A percentile compares a stretch with the other conserved stretches of the same genome.
Conservation (phyloP, 345 rosid species). For the Barbarea vulgaris region DNA sequence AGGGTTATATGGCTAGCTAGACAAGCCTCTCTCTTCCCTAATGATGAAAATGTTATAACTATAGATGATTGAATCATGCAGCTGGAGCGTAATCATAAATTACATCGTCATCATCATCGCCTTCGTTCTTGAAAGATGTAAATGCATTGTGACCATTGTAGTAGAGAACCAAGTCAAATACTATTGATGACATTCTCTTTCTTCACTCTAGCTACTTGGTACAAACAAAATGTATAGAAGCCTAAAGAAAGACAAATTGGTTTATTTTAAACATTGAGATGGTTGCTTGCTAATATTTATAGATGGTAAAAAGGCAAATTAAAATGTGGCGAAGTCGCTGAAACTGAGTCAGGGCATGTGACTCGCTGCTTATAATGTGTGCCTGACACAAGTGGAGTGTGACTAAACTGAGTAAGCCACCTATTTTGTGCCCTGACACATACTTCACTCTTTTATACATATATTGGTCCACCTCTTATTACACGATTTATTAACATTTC, state of each 20-base stretch:
- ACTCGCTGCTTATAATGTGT: conserved; percentile 38
- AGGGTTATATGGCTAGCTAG: conserved; percentile 17
- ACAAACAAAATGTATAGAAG: neutral
- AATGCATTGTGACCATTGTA: conserved; percentile 11
- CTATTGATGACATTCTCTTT: conserved; percentile 10
- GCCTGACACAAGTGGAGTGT: conserved; percentile 41
- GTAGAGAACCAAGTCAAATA: neutral
- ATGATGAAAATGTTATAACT: conserved; percentile 17
- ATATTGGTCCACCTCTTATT: conserved; percentile 38
- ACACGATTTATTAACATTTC: conserved; percentile 6
- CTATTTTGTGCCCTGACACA: conserved; percentile 40
- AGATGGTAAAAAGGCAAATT: conserved; percentile 9
- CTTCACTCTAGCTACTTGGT: neutral
- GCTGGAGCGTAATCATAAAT: conserved; percentile 37
- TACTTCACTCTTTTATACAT: conserved; percentile 27
- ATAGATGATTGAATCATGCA: conserved; percentile 32
- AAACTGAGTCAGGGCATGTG: conserved; percentile 34
- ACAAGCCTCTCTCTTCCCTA: neutral
- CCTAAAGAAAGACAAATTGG: neutral
- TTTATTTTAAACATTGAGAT: conserved; percentile 22
- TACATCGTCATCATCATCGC: conserved; percentile 38
- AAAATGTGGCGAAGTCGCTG: neutral
- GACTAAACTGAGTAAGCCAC: conserved; percentile 39
- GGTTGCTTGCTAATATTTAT: conserved; percentile 22
- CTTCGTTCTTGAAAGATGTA: conserved; percentile 29